Evolutionary conservation across 2,329 filamentous ascomycete genomes (phyloP).

Genomic region (Dryadomyces quercus-mongolicae): DNA sequence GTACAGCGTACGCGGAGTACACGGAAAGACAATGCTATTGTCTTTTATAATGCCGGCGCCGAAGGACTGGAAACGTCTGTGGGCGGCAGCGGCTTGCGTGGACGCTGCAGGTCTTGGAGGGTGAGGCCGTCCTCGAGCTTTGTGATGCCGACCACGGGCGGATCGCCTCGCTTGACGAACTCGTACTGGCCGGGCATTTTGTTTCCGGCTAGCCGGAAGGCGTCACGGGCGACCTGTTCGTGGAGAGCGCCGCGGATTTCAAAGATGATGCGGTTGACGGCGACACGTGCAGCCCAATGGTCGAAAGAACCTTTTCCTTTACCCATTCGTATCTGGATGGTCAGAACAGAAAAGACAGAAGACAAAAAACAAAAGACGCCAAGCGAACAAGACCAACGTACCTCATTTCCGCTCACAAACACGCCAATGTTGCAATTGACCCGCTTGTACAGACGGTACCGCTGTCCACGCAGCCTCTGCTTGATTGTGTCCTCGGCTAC

Average conservation of each 20-base stretch:
- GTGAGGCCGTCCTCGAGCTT: slow-evolving; percentile 75
- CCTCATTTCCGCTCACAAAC: slow-evolving; percentile 89
- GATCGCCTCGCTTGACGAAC: slow-evolving; percentile 86
- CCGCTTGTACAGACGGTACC: slow-evolving; percentile 84
- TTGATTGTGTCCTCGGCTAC: slow-evolving; percentile 92
- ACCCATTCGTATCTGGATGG: slow-evolving; percentile 80
- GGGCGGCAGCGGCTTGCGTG: slow-evolving; percentile 42
- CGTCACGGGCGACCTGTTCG: slow-evolving; percentile 88
- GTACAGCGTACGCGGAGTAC: too few relatives aligned
- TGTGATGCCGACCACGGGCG: slow-evolving; percentile 82
- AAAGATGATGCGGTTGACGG: slow-evolving; percentile 84
- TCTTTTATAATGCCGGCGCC: background rate
- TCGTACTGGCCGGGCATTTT: slow-evolving; percentile 89
- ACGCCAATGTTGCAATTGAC: slow-evolving; percentile 90
- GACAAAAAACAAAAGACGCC: background rate
- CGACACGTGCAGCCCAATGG: slow-evolving; percentile 84
- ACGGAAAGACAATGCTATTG: too few relatives aligned
- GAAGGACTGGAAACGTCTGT: background rate
- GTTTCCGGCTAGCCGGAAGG: slow-evolving; percentile 84
- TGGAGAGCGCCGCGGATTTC: slow-evolving; percentile 86
- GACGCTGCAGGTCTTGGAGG: slow-evolving; percentile 69
- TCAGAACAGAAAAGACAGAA: background rate
- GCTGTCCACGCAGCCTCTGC: slow-evolving; percentile 74
- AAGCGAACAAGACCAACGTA: too few relatives aligned
- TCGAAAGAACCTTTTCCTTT: slow-evolving; percentile 98